Evolutionary conservation across 306 rosid species (phyloP).

Genomic region (Fragaria nilgerrensis): DNA sequence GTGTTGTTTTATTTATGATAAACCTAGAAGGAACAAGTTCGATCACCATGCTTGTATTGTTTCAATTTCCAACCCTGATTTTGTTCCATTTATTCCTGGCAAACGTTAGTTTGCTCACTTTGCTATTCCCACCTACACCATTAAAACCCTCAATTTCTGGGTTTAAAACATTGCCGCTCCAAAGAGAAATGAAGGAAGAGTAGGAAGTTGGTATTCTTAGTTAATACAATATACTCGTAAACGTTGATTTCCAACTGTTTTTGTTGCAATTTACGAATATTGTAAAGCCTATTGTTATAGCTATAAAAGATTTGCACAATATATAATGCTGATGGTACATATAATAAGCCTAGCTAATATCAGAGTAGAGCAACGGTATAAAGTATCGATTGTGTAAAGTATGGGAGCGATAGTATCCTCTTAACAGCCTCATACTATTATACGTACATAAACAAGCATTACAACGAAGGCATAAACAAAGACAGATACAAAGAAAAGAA

Average conservation of each 20-base stretch:
- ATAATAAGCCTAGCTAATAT: too few relatives aligned
- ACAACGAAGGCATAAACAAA: too few relatives aligned
- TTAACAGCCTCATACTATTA: too few relatives aligned
- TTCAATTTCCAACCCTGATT: conserved; percentile 22
- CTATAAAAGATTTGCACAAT: too few relatives aligned
- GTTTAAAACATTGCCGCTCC: conserved; percentile 7
- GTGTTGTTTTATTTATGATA: conserved; percentile 15
- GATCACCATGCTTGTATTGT: conserved; percentile 10
- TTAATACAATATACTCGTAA: background rate
- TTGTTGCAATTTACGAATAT: too few relatives aligned
- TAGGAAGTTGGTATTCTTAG: background rate
- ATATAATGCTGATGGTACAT: too few relatives aligned
- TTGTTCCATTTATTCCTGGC: conserved; percentile 7
- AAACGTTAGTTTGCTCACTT: background rate
- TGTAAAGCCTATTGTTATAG: background rate
- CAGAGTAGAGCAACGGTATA: too few relatives aligned
- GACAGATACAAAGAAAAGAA: too few relatives aligned
- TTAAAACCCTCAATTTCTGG: conserved; percentile 25
- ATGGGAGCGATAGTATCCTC: too few relatives aligned
- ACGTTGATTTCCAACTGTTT: background rate
- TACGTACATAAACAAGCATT: too few relatives aligned
- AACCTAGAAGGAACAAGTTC: conserved; percentile 28
- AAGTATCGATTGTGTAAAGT: too few relatives aligned
- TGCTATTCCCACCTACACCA: conserved; percentile 11
- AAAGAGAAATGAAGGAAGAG: background rate